Evolutionary conservation across 179 eudicot species (phyloP), one percentile per base, ranked within the genome.

Genomic region (Silene vulgaris): DNA sequence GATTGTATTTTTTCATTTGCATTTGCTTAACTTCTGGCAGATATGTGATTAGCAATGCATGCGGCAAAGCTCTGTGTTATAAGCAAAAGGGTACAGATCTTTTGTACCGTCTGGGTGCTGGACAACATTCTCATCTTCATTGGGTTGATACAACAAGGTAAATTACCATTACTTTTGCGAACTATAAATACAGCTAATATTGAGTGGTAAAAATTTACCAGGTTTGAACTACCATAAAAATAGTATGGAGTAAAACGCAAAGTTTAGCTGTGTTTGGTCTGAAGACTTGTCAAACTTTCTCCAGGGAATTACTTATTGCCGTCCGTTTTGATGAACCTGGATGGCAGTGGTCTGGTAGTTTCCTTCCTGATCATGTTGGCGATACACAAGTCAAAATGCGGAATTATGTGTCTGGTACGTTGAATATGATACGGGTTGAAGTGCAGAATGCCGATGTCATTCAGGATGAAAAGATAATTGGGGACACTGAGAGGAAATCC

Each of bases 341-440:
- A 80, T 93, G 97, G 96, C 97, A 90, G 77, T 96, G 99, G 99
- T 96, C 99, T 45, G 99, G 99, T 19, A 83, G 92, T 89, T 96
- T 96, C 80, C 85, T 82, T 71, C 97, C 97, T 32, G 93, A 96
- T 73, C 85, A 86, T 80, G 88, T 93, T 69, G 99, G 99, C 65
- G 99, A 96, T 81, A 90, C 92, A 69, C 97, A 90, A 77, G 82
- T 93, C 68, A 96, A 96, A 84, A 87, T 93, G 92, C 88, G 91
- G 37, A 93, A 93, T 83, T 86, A 87, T 84, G 82, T 86, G 61
- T 82, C 93, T 74, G 87, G 93, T 80, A 88, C 86, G 30, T 84
- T 85, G 40, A 83, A 76, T 77, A 88, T 96, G 89, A 80, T 96
- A 57, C 90, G 97, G 43, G 88, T 93, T 66, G 99, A 96, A 81